Percentiles rank a stretch among this genome's conserved stretches.
phyloP scores from a whole-genome alignment of 2,329 filamentous ascomycete genomes.

The Zymoseptoria ardabiliae region DNA sequence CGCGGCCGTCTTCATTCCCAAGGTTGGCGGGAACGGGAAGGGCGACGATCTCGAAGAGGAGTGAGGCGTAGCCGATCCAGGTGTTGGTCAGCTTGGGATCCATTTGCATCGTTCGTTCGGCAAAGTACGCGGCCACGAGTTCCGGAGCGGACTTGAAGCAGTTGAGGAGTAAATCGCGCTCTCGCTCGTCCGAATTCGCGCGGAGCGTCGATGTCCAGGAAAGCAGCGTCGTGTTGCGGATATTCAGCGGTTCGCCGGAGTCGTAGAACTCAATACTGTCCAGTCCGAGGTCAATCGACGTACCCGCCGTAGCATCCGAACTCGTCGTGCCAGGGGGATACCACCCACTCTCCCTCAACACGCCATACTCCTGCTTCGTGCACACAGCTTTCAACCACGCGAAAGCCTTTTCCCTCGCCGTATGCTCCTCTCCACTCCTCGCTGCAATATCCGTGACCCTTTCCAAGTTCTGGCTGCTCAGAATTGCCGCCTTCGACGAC shows the following conservation, averaged over 20 bases:
- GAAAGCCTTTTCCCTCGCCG: conserved; percentile 64
- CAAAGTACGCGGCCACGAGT: conserved; percentile 80
- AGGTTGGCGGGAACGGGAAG: conserved; percentile 66
- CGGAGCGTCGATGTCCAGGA: conserved; percentile 72
- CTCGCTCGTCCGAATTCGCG: conserved; percentile 72
- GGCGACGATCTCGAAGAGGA: conserved; percentile 74
- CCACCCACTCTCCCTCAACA: conserved; percentile 72
- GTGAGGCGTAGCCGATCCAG: conserved; percentile 89
- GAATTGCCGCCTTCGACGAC: conserved; percentile 52
- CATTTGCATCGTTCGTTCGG: conserved; percentile 72
- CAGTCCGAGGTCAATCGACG: conserved; percentile 49
- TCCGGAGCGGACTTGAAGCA: conserved; percentile 81
- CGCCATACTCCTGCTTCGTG: conserved; percentile 63
- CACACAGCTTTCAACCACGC: conserved; percentile 69
- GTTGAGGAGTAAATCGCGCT: conserved; percentile 71
- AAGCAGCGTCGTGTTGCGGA: conserved; percentile 72
- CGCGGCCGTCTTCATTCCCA: conserved; percentile 52
- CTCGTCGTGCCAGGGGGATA: conserved; percentile 58
- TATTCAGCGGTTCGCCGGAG: conserved; percentile 49
- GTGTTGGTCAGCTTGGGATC: conserved; percentile 88
- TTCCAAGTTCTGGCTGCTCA: conserved; percentile 35
- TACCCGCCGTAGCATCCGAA: conserved; percentile 30
- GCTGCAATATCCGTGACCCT: conserved; percentile 52
- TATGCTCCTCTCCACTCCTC: conserved; percentile 38
- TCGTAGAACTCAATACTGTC: conserved; percentile 65